phyloP scores from a whole-genome alignment of 2,329 filamentous ascomycete species.

The Xylaria polymorpha region DNA sequence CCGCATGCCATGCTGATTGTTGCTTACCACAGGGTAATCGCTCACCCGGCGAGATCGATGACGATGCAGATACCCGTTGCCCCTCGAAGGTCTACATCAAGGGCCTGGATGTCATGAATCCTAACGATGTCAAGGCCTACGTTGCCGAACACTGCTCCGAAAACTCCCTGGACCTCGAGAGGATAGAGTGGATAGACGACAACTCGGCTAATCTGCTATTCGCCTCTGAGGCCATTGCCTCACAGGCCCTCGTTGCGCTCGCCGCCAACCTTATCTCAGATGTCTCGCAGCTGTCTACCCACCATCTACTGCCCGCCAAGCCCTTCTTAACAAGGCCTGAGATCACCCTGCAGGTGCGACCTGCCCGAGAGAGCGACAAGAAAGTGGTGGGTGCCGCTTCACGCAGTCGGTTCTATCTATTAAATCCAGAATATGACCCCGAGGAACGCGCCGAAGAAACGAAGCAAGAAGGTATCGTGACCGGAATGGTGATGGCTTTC shows the following conservation, averaged over 20 bases:
- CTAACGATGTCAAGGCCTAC: conserved; percentile 81
- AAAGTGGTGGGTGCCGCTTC: conserved; percentile 83
- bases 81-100: conserved; percentile 82
- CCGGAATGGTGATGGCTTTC: conserved; percentile 56
- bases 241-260: conserved; percentile 66
- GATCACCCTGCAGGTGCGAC: conserved; percentile 75
- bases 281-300: conserved; percentile 64
- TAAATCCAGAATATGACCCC: conserved; percentile 90
- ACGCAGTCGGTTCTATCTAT: conserved; percentile 89
- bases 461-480: conserved; percentile 71
- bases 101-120: conserved; percentile 84
- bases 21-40: conserved; percentile 48
- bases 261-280: conserved; percentile 65
- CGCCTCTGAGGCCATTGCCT: conserved; percentile 62
- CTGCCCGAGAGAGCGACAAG: conserved; percentile 79
- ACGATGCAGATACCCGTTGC: conserved; percentile 53
- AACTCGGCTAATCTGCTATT: conserved; percentile 89
- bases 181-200: conserved; percentile 96
- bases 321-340: conserved; percentile 75
- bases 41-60: conserved; percentile 44
- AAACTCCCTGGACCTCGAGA: conserved; percentile 59
- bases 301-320: conserved; percentile 78
- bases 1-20: conserved; percentile 35
- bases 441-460: conserved; percentile 73
- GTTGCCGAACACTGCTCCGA: conserved; percentile 73